phyloP scores from a whole-genome alignment of 108 stramenopile genomes.

The Nitzschia putrida region DNA sequence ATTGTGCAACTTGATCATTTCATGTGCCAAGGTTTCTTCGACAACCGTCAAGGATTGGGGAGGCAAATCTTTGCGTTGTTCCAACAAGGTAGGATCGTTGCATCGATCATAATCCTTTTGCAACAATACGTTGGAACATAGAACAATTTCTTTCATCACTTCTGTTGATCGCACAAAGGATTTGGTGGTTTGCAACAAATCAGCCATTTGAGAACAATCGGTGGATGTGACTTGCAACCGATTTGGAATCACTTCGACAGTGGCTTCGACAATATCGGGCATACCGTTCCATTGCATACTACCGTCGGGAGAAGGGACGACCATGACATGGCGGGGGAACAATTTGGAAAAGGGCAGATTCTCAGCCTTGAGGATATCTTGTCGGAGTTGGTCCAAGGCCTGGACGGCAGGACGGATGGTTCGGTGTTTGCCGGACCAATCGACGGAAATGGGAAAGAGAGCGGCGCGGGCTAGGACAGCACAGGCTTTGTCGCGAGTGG shows the following conservation, averaged over 20 bases:
- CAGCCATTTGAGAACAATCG: background rate
- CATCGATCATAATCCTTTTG: slow-evolving; percentile 3
- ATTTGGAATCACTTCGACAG: slow-evolving; percentile 14
- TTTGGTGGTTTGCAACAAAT: background rate
- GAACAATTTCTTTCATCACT: slow-evolving; percentile 5
- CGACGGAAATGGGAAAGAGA: slow-evolving; percentile 7
- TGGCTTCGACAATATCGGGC: slow-evolving; percentile 13
- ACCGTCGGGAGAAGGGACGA: slow-evolving; percentile 8
- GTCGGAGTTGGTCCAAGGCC: slow-evolving; percentile 4
- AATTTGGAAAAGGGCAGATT: slow-evolving; percentile 12
- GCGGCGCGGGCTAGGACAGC: slow-evolving; percentile 8
- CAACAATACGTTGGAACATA: slow-evolving; percentile 8
- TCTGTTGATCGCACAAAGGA: no score
- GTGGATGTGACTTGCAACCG: background rate
- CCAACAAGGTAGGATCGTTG: slow-evolving; percentile 8
- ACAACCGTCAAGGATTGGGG: background rate
- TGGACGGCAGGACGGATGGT: slow-evolving; percentile 7
- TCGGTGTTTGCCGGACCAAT: slow-evolving; percentile 17
- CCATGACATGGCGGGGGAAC: slow-evolving; percentile 17
- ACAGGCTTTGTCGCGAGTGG: slow-evolving; percentile 12
- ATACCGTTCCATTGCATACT: slow-evolving; percentile 19
- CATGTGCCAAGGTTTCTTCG: slow-evolving; percentile 12
- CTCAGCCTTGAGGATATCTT: background rate
- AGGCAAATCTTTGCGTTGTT: slow-evolving; percentile 15
- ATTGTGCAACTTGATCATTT: slow-evolving; percentile 12